Evolutionary conservation across 108 stramenopile genomes (phyloP).

Genomic region (Schizochytrium sp.): DNA sequence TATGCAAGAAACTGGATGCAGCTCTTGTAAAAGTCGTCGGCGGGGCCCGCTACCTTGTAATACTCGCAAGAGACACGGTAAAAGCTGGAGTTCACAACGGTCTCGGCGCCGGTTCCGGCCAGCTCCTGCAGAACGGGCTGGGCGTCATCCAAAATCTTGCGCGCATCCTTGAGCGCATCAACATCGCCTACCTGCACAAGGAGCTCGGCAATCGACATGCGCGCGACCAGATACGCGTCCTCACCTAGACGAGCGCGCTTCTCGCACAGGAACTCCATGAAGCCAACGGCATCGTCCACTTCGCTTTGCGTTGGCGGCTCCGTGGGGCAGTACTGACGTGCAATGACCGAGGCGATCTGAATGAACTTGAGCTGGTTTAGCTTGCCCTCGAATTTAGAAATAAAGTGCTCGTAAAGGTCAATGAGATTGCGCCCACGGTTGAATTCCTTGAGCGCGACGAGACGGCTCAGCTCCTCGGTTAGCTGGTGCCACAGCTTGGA

Average conservation of each 20-base stretch:
- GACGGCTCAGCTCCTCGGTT: slow-evolving; percentile 61
- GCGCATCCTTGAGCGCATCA: slow-evolving; percentile 43
- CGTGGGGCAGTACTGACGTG: not conserved
- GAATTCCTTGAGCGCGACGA: slow-evolving; percentile 42
- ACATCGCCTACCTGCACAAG: not conserved
- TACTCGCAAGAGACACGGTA: slow-evolving; percentile 77
- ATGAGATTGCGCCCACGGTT: slow-evolving; percentile 54
- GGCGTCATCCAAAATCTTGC: slow-evolving; percentile 49
- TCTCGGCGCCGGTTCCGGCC: slow-evolving; percentile 25
- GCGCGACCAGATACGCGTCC: slow-evolving; percentile 12
- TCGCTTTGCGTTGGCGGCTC: not conserved
- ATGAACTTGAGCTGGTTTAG: slow-evolving; percentile 79
- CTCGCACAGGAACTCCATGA: slow-evolving; percentile 11
- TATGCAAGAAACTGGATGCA: slow-evolving; percentile 78
- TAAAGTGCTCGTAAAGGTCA: slow-evolving; percentile 45
- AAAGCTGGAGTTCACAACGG: slow-evolving; percentile 76
- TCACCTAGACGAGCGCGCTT: not conserved
- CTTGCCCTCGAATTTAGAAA: slow-evolving; percentile 47
- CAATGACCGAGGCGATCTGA: slow-evolving; percentile 56
- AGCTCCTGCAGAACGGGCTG: slow-evolving; percentile 49
- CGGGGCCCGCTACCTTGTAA: slow-evolving; percentile 84
- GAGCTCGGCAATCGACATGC: not conserved
- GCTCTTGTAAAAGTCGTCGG: slow-evolving; percentile 80
- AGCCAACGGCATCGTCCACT: not conserved
- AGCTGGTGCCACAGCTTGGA: slow-evolving; percentile 93